Percentiles rank a stretch among this genome's conserved stretches.
These are phyloP conservation scores for Ligustrum vulgare DNA, from an alignment of 257 asterid species.

Conservation along the genomic window DNA sequence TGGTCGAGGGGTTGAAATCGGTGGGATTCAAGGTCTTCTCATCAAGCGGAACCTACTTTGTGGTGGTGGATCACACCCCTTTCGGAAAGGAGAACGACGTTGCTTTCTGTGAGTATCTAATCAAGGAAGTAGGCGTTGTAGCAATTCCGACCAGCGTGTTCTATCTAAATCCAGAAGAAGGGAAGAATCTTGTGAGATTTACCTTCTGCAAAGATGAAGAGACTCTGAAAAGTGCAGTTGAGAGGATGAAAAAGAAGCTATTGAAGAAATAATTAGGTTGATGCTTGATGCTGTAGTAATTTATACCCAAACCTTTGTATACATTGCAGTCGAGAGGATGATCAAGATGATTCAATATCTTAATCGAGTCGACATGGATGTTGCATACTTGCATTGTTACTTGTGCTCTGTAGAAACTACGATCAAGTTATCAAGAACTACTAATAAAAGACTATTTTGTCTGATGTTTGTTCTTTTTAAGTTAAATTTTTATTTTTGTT, in stretches of 20 bases:
- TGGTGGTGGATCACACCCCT: slow-evolving; percentile 84
- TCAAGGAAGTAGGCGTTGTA: slow-evolving; percentile 90
- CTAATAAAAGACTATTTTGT: no score
- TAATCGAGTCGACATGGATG: no score
- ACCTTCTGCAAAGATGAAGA: slow-evolving; percentile 93
- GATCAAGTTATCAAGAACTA: no score
- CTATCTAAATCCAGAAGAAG: slow-evolving; percentile 85
- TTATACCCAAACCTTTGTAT: background rate
- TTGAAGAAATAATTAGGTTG: slow-evolving; percentile 32
- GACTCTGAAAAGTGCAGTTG: slow-evolving; percentile 63
- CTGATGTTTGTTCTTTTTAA: no score
- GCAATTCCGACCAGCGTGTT: slow-evolving; percentile 95
- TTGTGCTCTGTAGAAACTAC: no score
- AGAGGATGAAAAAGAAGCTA: slow-evolving; percentile 64
- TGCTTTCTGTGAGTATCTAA: slow-evolving; percentile 85
- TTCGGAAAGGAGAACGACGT: slow-evolving; percentile 78
- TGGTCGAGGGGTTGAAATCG: slow-evolving; percentile 77
- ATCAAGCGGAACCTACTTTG: slow-evolving; percentile 93
- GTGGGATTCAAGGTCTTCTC: slow-evolving; percentile 85
- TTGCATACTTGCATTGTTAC: no score
- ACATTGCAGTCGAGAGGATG: background rate
- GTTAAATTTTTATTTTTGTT: no score
- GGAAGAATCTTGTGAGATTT: slow-evolving; percentile 92
- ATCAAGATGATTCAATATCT: no score
- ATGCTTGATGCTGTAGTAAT: background rate